Conservation (phyloP, 2,329 filamentous ascomycete genomes). For the Aspergillus sp. region DNA sequence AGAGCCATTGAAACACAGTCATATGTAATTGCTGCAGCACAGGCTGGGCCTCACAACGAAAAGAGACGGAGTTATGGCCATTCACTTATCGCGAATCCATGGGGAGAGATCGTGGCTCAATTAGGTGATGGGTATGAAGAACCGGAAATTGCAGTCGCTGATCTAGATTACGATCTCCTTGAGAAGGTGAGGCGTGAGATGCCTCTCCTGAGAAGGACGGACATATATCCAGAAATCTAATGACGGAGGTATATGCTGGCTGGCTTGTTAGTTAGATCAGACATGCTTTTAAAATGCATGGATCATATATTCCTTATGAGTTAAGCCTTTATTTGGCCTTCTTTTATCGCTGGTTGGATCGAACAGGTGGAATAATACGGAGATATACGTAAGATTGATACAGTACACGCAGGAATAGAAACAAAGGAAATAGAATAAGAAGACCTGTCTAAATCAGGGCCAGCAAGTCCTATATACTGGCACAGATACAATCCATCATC, state of each 20-base stretch:
- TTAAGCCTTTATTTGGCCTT: constrained; percentile 8
- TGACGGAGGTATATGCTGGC: background rate
- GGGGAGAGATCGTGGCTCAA: constrained; percentile 72
- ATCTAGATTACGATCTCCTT: constrained; percentile 54
- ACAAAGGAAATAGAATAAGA: constrained; percentile 26
- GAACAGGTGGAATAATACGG: constrained; percentile 13
- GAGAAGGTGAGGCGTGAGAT: constrained; percentile 55
- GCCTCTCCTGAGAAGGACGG: constrained; percentile 55
- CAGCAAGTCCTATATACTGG: constrained; percentile 28
- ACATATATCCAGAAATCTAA: constrained; percentile 48
- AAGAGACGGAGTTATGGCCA: constrained; percentile 81
- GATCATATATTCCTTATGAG: background rate
- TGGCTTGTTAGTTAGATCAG: too few species aligned
- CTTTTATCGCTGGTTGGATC: constrained; percentile 11
- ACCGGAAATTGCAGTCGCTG: constrained; percentile 48
- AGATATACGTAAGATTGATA: constrained; percentile 15
- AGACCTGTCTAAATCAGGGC: constrained; percentile 33
- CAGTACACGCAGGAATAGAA: constrained; percentile 18
- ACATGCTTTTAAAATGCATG: too few species aligned
- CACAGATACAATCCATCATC: constrained; percentile 28
- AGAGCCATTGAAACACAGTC: constrained; percentile 86
- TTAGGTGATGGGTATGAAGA: constrained; percentile 49
- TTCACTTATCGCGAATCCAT: constrained; percentile 81
- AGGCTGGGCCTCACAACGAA: constrained; percentile 71
- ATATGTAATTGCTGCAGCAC: constrained; percentile 83